Conservation (phyloP, 495 filamentous ascomycete species). For the Penicillium psychrofluorescens region DNA sequence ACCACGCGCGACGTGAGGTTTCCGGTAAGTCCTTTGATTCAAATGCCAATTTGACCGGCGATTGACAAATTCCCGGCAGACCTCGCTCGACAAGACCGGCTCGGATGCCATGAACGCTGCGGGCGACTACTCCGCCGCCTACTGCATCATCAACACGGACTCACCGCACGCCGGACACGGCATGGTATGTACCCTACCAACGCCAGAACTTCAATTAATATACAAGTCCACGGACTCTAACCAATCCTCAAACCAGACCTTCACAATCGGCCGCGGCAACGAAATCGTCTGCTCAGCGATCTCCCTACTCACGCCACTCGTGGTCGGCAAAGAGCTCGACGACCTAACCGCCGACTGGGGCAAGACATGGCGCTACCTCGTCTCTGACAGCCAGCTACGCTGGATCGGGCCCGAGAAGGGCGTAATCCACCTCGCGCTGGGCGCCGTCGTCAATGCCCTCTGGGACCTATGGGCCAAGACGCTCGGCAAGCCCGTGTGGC, state of each 20-base stretch:
- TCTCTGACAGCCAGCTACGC: conserved; percentile 80
- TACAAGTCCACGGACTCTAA: not conserved
- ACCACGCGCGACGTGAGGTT: conserved; percentile 84
- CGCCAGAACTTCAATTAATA: conserved; percentile 4
- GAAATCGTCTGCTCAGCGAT: conserved; percentile 89
- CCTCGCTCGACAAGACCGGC: conserved; percentile 88
- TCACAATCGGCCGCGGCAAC: conserved; percentile 94
- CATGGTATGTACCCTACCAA: conserved; percentile 52
- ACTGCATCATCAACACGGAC: conserved; percentile 85
- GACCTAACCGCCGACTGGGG: conserved; percentile 77
- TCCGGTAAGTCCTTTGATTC: conserved; percentile 47
- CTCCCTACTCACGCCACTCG: conserved; percentile 62
- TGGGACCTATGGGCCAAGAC: conserved; percentile 95
- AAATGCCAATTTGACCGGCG: no score
- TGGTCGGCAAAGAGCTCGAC: conserved; percentile 65
- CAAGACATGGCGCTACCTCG: conserved; percentile 83
- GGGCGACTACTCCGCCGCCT: conserved; percentile 86
- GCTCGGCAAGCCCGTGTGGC: conserved; percentile 82
- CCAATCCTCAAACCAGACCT: conserved; percentile 51
- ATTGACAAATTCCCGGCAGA: conserved; percentile 34
- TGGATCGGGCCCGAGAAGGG: conserved; percentile 97
- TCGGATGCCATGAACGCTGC: conserved; percentile 97
- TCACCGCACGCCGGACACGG: conserved; percentile 68
- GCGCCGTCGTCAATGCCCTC: conserved; percentile 84
- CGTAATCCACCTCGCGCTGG: conserved; percentile 87